Conservation (phyloP, 2,329 filamentous ascomycete species). For the Botrytis porri region DNA sequence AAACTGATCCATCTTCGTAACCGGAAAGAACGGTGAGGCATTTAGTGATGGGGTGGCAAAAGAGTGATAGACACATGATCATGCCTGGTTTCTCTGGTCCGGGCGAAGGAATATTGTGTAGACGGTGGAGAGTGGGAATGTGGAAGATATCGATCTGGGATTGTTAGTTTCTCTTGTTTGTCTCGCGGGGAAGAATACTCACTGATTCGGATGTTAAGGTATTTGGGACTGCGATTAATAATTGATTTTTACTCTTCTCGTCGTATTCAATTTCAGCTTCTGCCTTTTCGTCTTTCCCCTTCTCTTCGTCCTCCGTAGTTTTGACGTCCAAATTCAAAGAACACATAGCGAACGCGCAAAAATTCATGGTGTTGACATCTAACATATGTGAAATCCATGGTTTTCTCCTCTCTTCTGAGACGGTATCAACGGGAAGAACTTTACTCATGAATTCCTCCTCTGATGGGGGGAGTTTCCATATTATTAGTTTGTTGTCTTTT, state of each 20-base stretch:
- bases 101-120: slow-evolving; percentile 53
- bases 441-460: slow-evolving; percentile 66
- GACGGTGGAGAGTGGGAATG: slow-evolving; percentile 70
- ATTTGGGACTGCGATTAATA: slow-evolving; percentile 78
- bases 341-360: slow-evolving; percentile 70
- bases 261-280: neutral
- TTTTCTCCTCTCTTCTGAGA: slow-evolving; percentile 49
- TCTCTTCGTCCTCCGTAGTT: neutral
- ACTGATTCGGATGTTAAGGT: slow-evolving; percentile 69
- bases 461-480: slow-evolving; percentile 69
- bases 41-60: slow-evolving; percentile 44
- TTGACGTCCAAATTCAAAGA: neutral
- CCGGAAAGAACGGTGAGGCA: slow-evolving; percentile 66
- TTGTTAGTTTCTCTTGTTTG: slow-evolving; percentile 25
- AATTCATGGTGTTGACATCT: slow-evolving; percentile 90
- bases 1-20: slow-evolving; percentile 80
- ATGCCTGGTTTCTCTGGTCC: slow-evolving; percentile 61
- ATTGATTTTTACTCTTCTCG: slow-evolving; percentile 34
- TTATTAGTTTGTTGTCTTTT: slow-evolving; percentile 78
- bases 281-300: neutral
- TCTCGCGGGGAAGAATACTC: slow-evolving; percentile 35
- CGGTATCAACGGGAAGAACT: slow-evolving; percentile 66
- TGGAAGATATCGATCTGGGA: slow-evolving; percentile 73
- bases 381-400: slow-evolving; percentile 87
- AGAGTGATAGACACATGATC: slow-evolving; percentile 78